Base-by-base conservation (phyloP, 768 basidiomycete genomes). In the Lepiota subincarnata region DNA sequence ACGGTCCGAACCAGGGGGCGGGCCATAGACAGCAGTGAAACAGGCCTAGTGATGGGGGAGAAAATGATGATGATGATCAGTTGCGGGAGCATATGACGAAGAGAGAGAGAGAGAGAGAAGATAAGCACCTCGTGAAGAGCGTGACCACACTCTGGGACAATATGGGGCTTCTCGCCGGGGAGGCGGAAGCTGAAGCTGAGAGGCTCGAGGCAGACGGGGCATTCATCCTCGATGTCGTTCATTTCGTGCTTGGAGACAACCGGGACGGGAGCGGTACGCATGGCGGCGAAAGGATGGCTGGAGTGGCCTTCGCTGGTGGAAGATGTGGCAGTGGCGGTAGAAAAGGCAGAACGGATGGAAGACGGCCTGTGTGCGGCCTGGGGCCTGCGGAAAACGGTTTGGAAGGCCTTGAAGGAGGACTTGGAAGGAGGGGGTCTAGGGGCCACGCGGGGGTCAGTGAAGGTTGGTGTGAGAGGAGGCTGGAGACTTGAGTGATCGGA, bases 111-210 rank as follows among this genome's bases (percentile, higher is more conserved):
- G n/a, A n/a, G n/a, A n/a, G n/a, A 50, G 56, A 56, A 64, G 54
- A 36, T 28, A 66, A 74, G 59, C 52, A 87, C 92, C 76, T 94
- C 87, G 72, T 98, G 97, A n/a, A 99, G 82, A 34, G 92, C 88
- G 73, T 99, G 97, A 35, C 97, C 95, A 61, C 97, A 99, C 66
- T 95, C 92, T 26, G 97, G 96, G 42, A 97, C 89, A 57, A 99
- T 88, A 66, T 98, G 95, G 6, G 96, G 92, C 66, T 95, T 98
- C 75, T 99, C 97, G 7, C 97, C 97, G 0, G 92, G 89, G 12
- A 99, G 72, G 57, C 94, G 80, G 71, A 93, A 97, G 69, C 86
- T 88, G 70, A 93, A 94, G 65, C 87, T 88, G 65, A 99, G 82
- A 1, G 92, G 89, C 64, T 98, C 96, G 60, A 97, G 86, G 70